Conservation (phyloP, 2,329 filamentous ascomycete species). For the Orbilia oligospora region DNA sequence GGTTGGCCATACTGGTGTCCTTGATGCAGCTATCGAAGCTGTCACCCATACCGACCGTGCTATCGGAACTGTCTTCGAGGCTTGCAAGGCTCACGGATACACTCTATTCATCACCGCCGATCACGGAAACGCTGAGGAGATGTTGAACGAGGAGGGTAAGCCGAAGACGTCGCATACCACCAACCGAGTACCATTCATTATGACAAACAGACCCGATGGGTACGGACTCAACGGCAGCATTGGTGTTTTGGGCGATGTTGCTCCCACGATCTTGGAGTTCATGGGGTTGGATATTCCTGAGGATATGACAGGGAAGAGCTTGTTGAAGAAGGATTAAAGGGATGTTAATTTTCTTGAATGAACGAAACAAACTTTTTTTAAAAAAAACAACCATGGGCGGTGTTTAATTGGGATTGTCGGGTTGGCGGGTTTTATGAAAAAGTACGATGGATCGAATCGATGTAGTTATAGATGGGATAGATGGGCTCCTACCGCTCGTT, state of each 20-base stretch:
- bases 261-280: slow-evolving; percentile 88
- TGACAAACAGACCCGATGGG: slow-evolving; percentile 94
- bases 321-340: slow-evolving; percentile 80
- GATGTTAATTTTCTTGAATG: not conserved
- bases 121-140: slow-evolving; percentile 98
- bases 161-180: slow-evolving; percentile 98
- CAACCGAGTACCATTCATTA: slow-evolving; percentile 97
- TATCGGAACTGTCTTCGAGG: slow-evolving; percentile 91
- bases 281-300: slow-evolving; percentile 93
- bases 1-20: slow-evolving; percentile 98
- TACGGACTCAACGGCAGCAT: slow-evolving; percentile 83
- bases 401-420: slow-evolving; percentile 14
- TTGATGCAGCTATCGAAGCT: slow-evolving; percentile 90
- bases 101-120: slow-evolving; percentile 95
- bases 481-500: slow-evolving; percentile 14
- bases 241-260: slow-evolving; percentile 96
- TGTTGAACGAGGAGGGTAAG: slow-evolving; percentile 95
- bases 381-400: slow-evolving; percentile 1
- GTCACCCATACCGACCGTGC: slow-evolving; percentile 90
- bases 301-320: slow-evolving; percentile 89
- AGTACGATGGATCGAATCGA: not conserved
- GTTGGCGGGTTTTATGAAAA: not conserved
- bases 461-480: slow-evolving; percentile 39
- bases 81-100: slow-evolving; percentile 93
- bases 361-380: not conserved